phyloP scores from a whole-genome alignment of 1,284 basidiomycete species.

The Puccinia coronata region DNA sequence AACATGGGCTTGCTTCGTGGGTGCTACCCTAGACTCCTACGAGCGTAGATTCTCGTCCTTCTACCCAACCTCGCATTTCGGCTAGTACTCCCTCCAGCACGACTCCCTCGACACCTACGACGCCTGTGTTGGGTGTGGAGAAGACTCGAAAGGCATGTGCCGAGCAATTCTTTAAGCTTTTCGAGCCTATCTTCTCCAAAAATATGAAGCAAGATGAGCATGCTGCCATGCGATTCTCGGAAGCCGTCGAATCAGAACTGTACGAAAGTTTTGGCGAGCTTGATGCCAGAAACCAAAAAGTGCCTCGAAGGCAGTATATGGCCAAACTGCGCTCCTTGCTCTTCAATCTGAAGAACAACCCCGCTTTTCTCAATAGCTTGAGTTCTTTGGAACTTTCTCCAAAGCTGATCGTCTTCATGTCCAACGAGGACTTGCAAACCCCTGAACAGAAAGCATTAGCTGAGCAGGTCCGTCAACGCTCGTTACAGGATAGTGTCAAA shows the following conservation, averaged over 20 bases:
- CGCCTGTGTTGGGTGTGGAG: slow-evolving; percentile 23
- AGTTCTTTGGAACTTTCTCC: slow-evolving; percentile 34
- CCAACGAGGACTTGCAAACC: slow-evolving; percentile 77
- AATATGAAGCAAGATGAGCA: slow-evolving; percentile 4
- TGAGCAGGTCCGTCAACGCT: slow-evolving; percentile 73
- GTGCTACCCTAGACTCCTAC: slow-evolving; percentile 29
- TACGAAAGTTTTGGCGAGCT: slow-evolving; percentile 45
- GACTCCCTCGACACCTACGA: slow-evolving; percentile 21
- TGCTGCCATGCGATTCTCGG: slow-evolving; percentile 38
- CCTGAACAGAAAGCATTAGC: slow-evolving; percentile 78
- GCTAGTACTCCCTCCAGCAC: slow-evolving; percentile 32
- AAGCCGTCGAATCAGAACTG: slow-evolving; percentile 41
- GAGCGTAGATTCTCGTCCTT: slow-evolving; percentile 26
- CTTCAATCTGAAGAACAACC: slow-evolving; percentile 47
- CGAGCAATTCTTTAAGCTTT: slow-evolving; percentile 46
- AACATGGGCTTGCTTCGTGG: not conserved
- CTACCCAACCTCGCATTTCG: slow-evolving; percentile 27
- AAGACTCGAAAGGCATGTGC: slow-evolving; percentile 43
- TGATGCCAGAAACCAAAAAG: slow-evolving; percentile 41
- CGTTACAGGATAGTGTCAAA: slow-evolving; percentile 77
- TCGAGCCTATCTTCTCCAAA: slow-evolving; percentile 37
- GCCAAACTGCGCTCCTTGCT: slow-evolving; percentile 42
- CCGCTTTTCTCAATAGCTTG: slow-evolving; percentile 33
- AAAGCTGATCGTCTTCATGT: slow-evolving; percentile 68
- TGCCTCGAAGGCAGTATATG: slow-evolving; percentile 45